phyloP scores from a whole-genome alignment of 106 monocot species.

The Hemerocallis citrina region DNA sequence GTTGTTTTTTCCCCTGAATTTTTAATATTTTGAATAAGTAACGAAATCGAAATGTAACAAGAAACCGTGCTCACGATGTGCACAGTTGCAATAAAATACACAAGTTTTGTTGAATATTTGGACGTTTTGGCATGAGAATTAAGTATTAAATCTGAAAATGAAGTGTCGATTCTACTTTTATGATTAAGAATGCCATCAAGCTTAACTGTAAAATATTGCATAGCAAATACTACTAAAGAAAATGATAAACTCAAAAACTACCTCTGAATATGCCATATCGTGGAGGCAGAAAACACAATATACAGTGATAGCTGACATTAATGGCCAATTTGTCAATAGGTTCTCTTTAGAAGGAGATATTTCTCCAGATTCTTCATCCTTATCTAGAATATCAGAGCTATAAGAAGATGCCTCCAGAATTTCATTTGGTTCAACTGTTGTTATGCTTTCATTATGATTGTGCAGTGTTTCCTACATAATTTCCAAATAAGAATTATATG shows the following conservation, averaged over 20 bases:
- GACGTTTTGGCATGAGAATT: too few relatives aligned
- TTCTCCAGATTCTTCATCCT: slow-evolving; percentile 5
- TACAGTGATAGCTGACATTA: slow-evolving; percentile 63
- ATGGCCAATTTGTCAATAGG: slow-evolving; percentile 58
- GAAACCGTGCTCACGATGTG: too few relatives aligned
- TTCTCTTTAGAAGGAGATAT: slow-evolving; percentile 11
- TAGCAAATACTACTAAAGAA: too few relatives aligned
- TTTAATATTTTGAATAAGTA: too few relatives aligned
- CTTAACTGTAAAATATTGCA: too few relatives aligned
- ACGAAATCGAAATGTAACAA: too few relatives aligned
- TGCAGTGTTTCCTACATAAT: slow-evolving; percentile 38
- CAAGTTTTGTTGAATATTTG: too few relatives aligned
- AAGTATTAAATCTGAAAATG: too few relatives aligned
- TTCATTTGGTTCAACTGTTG: slow-evolving; percentile 17
- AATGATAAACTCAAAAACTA: slow-evolving; percentile 25
- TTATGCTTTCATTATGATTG: slow-evolving; percentile 19
- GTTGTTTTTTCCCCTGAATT: too few relatives aligned
- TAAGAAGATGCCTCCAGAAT: slow-evolving; percentile 10
- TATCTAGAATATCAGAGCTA: slow-evolving; percentile 5
- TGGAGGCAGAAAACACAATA: slow-evolving; percentile 66
- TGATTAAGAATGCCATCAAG: too few relatives aligned
- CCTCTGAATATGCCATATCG: slow-evolving; percentile 74
- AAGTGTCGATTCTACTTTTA: too few relatives aligned
- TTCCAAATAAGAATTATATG: not conserved
- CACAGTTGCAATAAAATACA: too few relatives aligned